Evolutionary conservation across 139 green algal species (phyloP), one percentile per base, ranked within the genome.

Genomic region (Chlamydomonas eustigma): DNA sequence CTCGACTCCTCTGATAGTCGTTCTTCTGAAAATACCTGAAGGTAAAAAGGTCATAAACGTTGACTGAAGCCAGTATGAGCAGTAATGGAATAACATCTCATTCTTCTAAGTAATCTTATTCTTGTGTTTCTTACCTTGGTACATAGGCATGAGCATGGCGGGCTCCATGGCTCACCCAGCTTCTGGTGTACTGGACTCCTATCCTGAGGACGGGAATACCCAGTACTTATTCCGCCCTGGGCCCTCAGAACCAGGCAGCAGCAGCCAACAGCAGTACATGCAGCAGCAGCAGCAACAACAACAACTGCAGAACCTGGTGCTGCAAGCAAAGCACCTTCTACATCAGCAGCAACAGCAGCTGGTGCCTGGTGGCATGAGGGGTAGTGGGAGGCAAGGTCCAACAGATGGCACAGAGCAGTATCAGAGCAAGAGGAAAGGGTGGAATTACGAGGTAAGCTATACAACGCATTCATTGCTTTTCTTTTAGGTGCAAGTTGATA

Each of bases 231-330:
- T 58, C 12, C 44, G 44, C 12, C 18, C 12, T 58, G 12, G 44
- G 44, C 44, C 12, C 44, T 58, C 44, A 18, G 44, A 58, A 18
- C 44, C 44, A 58, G 44, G 44, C 44, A 58, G 44, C 44, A 58
- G 44, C 44, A 58, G 44, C 44, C 44, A 58, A 18, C 44, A 58
- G 44, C 44, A 58, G 44, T 58, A 58, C 44, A 58, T 58, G 44
- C 44, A 58, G 12, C 44, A 58, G 44, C 44, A 58, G 18, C 44
- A 58, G 44, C 44, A 58, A 18, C 44, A 58, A 58, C 44, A 58
- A 18, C 44, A 58, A 18, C 44, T 58, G 44, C 44, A 58, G 44
- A 12, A 58, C 12, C 44, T 58, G 12, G 44, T 58, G 44, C 12
- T 28, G 44, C 12, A 58, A 12, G 44, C 44, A 18, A 12, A 58